phyloP scores from a whole-genome alignment of 2,329 filamentous ascomycete species.

The Truncatella angustata region DNA sequence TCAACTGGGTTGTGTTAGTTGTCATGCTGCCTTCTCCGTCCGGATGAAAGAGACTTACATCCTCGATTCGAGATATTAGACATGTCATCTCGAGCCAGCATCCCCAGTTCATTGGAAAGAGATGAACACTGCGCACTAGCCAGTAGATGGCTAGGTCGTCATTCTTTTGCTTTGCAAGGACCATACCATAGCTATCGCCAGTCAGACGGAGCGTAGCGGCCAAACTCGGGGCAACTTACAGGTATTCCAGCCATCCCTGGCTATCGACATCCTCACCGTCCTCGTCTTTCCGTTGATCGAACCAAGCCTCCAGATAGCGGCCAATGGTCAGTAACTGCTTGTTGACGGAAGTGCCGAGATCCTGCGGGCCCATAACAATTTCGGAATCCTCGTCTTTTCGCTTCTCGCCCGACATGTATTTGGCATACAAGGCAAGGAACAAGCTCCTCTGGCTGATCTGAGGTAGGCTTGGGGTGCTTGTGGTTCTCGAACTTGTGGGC shows the following conservation, averaged over 20 bases:
- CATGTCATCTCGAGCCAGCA: constrained; percentile 92
- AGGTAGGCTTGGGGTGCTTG: constrained; percentile 37
- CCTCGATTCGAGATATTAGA: constrained; percentile 75
- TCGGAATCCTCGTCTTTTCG: constrained; percentile 94
- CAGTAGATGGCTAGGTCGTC: constrained; percentile 81
- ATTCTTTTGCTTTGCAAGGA: constrained; percentile 87
- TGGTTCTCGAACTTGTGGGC: constrained; percentile 19
- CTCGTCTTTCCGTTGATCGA: constrained; percentile 61
- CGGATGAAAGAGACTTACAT: constrained; percentile 53
- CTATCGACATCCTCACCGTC: constrained; percentile 60
- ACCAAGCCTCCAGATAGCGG: constrained; percentile 77
- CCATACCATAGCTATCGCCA: constrained; percentile 70
- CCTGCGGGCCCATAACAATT: constrained; percentile 92
- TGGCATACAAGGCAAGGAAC: constrained; percentile 89
- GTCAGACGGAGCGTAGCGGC: background rate
- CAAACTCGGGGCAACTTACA: constrained; percentile 42
- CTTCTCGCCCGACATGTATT: constrained; percentile 92
- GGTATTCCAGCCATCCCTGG: constrained; percentile 92
- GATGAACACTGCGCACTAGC: constrained; percentile 82
- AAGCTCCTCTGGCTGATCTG: constrained; percentile 83
- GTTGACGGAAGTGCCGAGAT: constrained; percentile 80
- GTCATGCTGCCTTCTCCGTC: background rate
- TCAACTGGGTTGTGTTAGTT: constrained; percentile 51
- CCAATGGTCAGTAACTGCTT: constrained; percentile 78
- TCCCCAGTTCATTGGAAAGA: constrained; percentile 95